Evolutionary conservation across 148 eudicot species (phyloP), one percentile per base, ranked within the genome.

Genomic region (Chenopodium berlandieri): DNA sequence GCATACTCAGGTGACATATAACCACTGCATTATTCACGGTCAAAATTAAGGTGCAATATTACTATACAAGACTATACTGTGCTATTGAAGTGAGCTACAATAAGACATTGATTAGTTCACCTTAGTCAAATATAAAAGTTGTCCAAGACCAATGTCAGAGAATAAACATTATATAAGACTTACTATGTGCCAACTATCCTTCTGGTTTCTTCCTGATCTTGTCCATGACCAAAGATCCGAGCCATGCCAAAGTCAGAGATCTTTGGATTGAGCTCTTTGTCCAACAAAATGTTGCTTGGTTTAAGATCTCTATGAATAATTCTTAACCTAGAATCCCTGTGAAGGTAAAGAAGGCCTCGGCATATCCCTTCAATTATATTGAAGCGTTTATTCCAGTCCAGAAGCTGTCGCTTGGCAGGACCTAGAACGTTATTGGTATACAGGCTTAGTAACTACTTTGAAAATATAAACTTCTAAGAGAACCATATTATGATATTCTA

Each of bases 161-260:
- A 40, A 4, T 1, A 40, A 40, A 40, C 44, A 40, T 40, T 40
- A 6, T 40, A 40, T 40, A 40, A 40, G 44, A 40, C 86, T 84
- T 80, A 84, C 86, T 80, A 84, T 37, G 86, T 84, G 27, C 86
- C 86, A 23, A 81, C 83, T 1, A 84, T 81, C 78, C 86, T 71
- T 77, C 81, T 77, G 7, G 86, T 84, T 46, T 79, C 74, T 54
- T 81, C 83, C 64, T 80, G 81, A 81, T 80, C 81, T 60, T 84
- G 86, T 66, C 77, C 77, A 30, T 79, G 72, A 44, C 67, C 77
- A 58, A 84, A 81, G 69, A 84, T 84, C 54, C 86, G 80, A 11
- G 86, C 86, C 86, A 84, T 81, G 16, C 86, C 86, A 54, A 84
- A 84, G 75, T 84, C 86, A 3, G 86, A 80, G 47, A 84, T 84